Percentiles rank a stretch among this genome's conserved stretches.
Conservation (phyloP, 2,329 filamentous ascomycete genomes). For the Exutisphaerella laricina region DNA sequence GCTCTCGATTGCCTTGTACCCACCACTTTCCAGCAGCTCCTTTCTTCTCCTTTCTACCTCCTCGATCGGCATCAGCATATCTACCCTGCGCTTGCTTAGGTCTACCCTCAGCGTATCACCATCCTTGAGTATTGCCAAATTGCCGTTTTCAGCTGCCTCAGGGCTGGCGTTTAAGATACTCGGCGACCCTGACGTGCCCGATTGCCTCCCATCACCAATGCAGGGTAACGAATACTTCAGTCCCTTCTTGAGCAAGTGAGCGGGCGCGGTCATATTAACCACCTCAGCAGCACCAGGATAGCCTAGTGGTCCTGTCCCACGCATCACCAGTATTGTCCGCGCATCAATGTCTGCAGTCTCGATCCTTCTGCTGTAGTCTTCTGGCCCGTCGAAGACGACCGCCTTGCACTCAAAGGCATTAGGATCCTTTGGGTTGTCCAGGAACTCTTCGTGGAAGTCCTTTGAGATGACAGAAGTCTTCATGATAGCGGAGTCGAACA, state of each 20-base stretch:
- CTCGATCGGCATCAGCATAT: constrained; percentile 42
- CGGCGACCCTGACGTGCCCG: constrained; percentile 51
- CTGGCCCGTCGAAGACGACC: constrained; percentile 30
- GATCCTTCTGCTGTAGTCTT: constrained; percentile 27
- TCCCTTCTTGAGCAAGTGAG: constrained; percentile 26
- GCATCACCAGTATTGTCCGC: constrained; percentile 30
- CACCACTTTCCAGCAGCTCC: constrained; percentile 25
- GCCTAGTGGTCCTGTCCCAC: constrained; percentile 28
- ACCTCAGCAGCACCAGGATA: constrained; percentile 31
- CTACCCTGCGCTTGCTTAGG: constrained; percentile 45
- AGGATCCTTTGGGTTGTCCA: constrained; percentile 23
- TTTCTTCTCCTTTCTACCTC: constrained; percentile 40
- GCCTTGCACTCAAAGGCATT: constrained; percentile 30
- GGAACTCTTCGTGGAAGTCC: constrained; percentile 26
- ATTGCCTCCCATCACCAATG: constrained; percentile 52
- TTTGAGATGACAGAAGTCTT: constrained; percentile 28
- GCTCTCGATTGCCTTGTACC: constrained; percentile 24
- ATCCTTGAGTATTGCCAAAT: constrained; percentile 47
- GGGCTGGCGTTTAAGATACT: constrained; percentile 53
- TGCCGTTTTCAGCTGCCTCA: constrained; percentile 51
- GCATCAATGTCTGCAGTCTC: constrained; percentile 29
- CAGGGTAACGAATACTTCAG: constrained; percentile 43
- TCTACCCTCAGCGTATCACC: constrained; percentile 50
- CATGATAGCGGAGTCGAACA: constrained; percentile 32
- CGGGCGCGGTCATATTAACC: constrained; percentile 32